Percentiles rank a stretch among this genome's conserved stretches.
Evolutionary conservation across 805 yeast species (phyloP).

Genomic region (Schizosaccharomyces pombe): DNA sequence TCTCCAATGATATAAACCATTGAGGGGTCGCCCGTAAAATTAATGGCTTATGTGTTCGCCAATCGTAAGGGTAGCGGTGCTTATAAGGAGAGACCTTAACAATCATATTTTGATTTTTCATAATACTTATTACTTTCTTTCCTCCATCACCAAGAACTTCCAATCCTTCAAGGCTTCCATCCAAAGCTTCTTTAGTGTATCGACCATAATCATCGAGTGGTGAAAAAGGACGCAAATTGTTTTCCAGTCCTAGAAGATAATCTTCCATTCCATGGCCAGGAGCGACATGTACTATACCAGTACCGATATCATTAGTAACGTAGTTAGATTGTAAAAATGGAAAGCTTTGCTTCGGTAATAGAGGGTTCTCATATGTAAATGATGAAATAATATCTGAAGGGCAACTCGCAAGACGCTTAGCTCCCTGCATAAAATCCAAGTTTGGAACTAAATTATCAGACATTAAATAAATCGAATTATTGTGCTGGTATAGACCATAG

Average conservation of each 20-base stretch:
- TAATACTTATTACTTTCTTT: constrained; percentile 20
- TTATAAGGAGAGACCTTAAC: constrained; percentile 27
- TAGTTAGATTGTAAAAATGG: constrained; percentile 41
- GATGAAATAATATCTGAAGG: constrained; percentile 23
- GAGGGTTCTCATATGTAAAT: constrained; percentile 31
- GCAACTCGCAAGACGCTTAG: constrained; percentile 13
- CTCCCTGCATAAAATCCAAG: constrained; percentile 8
- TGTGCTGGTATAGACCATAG: constrained; percentile 16
- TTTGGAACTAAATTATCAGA: constrained; percentile 26
- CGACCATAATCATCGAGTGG: constrained; percentile 61
- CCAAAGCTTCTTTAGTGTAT: constrained; percentile 31
- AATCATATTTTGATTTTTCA: constrained; percentile 25
- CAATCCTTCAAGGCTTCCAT: constrained; percentile 27
- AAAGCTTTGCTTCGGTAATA: constrained; percentile 28
- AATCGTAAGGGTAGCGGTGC: constrained; percentile 89
- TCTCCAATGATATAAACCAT: constrained; percentile 77
- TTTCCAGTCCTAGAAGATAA: constrained; percentile 39
- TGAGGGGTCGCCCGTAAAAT: constrained; percentile 87
- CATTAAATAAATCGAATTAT: constrained; percentile 23
- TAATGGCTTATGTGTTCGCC: constrained; percentile 93
- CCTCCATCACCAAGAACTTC: constrained; percentile 43
- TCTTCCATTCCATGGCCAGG: constrained; percentile 97
- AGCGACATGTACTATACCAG: constrained; percentile 90
- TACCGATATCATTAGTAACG: constrained; percentile 62
- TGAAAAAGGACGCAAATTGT: constrained; percentile 38